These are phyloP conservation scores for Trametes villosa DNA, from an alignment of 768 basidiomycete species.

Conservation along the genomic window DNA sequence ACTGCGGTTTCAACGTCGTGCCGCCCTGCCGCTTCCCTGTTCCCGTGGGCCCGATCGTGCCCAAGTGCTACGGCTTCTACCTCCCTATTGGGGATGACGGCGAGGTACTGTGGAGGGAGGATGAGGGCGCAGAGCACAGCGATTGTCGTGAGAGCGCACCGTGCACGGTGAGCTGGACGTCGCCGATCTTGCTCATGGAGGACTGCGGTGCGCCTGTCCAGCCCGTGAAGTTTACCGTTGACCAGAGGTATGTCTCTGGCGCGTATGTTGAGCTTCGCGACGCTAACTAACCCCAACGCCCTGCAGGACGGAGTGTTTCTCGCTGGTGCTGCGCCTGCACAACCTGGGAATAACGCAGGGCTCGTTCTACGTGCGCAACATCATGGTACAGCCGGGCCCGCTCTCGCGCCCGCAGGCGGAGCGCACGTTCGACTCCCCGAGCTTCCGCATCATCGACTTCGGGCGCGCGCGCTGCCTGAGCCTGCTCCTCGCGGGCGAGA, in stretches of 20 bases:
- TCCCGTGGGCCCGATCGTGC: constrained; percentile 55
- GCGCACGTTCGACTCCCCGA: constrained; percentile 36
- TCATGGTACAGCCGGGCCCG: constrained; percentile 48
- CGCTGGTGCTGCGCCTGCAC: constrained; percentile 48
- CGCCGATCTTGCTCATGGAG: constrained; percentile 52
- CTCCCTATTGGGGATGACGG: constrained; percentile 28
- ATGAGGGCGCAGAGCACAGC: constrained; percentile 19
- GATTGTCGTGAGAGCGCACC: constrained; percentile 4
- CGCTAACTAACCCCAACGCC: not conserved
- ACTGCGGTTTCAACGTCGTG: constrained; percentile 52
- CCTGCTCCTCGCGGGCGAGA: not conserved
- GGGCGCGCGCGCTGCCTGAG: constrained; percentile 38
- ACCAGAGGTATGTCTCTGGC: constrained; percentile 20
- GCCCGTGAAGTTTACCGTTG: constrained; percentile 27
- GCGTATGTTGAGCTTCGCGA: not conserved
- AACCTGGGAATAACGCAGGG: constrained; percentile 43
- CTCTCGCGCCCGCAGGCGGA: constrained; percentile 36
- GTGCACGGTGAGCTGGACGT: constrained; percentile 25
- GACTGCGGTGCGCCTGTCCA: constrained; percentile 47
- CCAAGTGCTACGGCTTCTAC: constrained; percentile 71
- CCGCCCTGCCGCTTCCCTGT: constrained; percentile 47
- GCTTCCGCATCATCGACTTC: constrained; percentile 57
- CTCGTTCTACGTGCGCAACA: constrained; percentile 48
- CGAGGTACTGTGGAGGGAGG: not conserved
- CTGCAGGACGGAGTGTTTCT: constrained; percentile 33